Conservation (phyloP, 257 asterid genomes). For the Avicennia marina region DNA sequence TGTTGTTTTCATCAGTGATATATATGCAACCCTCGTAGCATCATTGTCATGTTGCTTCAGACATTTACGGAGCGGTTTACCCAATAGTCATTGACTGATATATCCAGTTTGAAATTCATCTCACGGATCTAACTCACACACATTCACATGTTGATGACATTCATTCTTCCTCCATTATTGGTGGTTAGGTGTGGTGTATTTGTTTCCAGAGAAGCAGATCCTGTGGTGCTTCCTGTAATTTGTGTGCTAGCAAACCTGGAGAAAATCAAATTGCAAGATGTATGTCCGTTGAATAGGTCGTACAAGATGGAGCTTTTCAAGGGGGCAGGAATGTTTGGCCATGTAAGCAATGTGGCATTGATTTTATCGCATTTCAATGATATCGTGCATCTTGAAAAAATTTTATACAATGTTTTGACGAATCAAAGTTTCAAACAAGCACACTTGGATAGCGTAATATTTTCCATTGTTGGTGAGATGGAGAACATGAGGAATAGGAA, state of each 20-base stretch:
- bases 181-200: too few species aligned
- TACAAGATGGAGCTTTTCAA: background rate
- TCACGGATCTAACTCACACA: too few species aligned
- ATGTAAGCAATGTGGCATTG: too few species aligned
- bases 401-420: too few species aligned
- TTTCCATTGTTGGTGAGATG: too few species aligned
- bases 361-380: too few species aligned
- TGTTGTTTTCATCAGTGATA: conserved; percentile 14
- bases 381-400: too few species aligned
- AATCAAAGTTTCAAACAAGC: too few species aligned
- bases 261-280: conserved; percentile 5
- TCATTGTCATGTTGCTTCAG: conserved; percentile 7
- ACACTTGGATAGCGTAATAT: too few species aligned
- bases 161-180: too few species aligned
- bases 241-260: background rate
- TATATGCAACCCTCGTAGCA: background rate
- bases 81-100: conserved; percentile 1
- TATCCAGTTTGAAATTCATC: background rate
- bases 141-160: too few species aligned
- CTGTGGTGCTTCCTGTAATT: background rate
- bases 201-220: background rate
- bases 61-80: conserved; percentile 19
- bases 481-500: too few species aligned
- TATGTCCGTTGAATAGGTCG: conserved; percentile 17
- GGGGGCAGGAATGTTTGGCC: background rate